phyloP scores from a whole-genome alignment of 768 basidiomycete genomes.

The Agrocybe pediades region DNA sequence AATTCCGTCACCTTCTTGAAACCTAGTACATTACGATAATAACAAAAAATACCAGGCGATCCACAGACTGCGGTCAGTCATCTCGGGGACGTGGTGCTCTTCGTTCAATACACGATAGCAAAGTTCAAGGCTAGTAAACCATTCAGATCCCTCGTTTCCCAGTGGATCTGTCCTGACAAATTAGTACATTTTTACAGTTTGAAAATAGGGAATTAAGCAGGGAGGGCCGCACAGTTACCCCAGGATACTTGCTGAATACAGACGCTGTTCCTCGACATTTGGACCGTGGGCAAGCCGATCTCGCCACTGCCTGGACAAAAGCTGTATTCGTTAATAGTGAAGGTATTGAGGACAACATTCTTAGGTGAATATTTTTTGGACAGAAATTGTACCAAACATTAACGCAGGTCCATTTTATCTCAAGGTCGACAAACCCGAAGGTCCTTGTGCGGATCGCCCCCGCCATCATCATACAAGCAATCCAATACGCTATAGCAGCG shows the following conservation, averaged over 20 bases:
- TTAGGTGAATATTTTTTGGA: conserved; percentile 42
- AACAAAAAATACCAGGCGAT: conserved; percentile 55
- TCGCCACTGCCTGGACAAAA: conserved; percentile 64
- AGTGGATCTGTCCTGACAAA: conserved; percentile 2
- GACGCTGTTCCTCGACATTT: conserved; percentile 42
- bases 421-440: conserved; percentile 71
- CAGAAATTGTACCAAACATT: background rate
- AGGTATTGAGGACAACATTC: conserved; percentile 81
- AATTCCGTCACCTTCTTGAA: background rate
- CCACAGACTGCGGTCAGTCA: conserved; percentile 82
- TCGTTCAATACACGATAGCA: conserved; percentile 64
- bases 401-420: background rate
- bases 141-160: background rate
- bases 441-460: conserved; percentile 68
- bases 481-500: conserved; percentile 38
- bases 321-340: conserved; percentile 81
- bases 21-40: background rate
- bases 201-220: conserved; percentile 46
- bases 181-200: conserved; percentile 40
- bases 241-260: conserved; percentile 52
- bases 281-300: conserved; percentile 44
- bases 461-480: conserved; percentile 66
- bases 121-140: conserved; percentile 56
- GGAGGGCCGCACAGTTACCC: conserved; percentile 46
- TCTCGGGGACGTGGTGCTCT: conserved; percentile 78